Evolutionary conservation across 164 flowering plant species (phyloP).

Genomic region (Pachysandra terminalis): DNA sequence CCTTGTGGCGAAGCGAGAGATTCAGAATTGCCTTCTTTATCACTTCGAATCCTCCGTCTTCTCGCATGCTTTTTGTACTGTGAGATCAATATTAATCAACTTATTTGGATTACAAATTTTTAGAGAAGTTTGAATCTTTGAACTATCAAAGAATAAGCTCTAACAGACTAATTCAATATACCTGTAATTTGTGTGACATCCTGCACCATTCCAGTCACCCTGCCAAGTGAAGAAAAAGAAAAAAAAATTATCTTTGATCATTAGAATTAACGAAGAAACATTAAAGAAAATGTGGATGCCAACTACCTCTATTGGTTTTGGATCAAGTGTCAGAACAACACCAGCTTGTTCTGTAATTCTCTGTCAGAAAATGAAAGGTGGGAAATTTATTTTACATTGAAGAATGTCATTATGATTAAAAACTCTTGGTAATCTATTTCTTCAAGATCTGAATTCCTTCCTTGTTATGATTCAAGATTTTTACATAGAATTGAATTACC

Average conservation of each 20-base stretch:
- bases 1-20: slow-evolving; percentile 90
- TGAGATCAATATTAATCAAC: not conserved
- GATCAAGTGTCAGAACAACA: slow-evolving; percentile 82
- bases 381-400: not conserved
- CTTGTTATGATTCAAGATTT: too few relatives aligned
- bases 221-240: slow-evolving; percentile 15
- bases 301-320: slow-evolving; percentile 91
- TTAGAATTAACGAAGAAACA: not conserved
- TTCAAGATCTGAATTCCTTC: too few relatives aligned
- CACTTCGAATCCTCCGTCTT: slow-evolving; percentile 85
- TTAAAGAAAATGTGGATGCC: slow-evolving; percentile 1
- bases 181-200: slow-evolving; percentile 98
- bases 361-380: not conserved
- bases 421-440: too few relatives aligned
- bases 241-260: not conserved
- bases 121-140: too few relatives aligned
- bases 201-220: slow-evolving; percentile 99
- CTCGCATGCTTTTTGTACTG: slow-evolving; percentile 95
- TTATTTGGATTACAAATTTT: not conserved
- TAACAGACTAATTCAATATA: slow-evolving; percentile 15
- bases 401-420: too few relatives aligned
- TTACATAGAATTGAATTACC: slow-evolving; percentile 40
- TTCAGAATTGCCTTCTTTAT: slow-evolving; percentile 95
- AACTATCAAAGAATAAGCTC: not conserved
- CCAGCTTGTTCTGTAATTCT: not conserved